Evolutionary conservation across 192 early-diverging fungal species (phyloP).

Genomic region (Pilobolus umbonatus): DNA sequence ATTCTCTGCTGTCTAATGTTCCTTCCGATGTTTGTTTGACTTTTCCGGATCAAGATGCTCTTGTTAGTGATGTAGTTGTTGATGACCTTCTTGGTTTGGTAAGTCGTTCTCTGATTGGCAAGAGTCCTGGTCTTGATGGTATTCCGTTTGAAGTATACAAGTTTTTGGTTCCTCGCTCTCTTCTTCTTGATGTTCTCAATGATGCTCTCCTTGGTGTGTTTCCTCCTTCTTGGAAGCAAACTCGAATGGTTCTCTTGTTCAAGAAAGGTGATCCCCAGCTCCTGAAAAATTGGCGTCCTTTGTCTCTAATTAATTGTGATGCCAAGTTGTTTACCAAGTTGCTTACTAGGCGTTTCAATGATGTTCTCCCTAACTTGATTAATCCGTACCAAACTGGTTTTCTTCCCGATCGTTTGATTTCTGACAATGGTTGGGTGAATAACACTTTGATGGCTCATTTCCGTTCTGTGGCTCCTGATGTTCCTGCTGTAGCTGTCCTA

Average conservation of each 20-base stretch:
- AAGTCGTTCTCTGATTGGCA: not conserved
- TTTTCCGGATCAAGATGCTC: too few relatives aligned
- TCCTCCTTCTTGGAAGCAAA: not conserved
- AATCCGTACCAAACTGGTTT: constrained; percentile 20
- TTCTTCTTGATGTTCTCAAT: not conserved
- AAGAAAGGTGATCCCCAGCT: constrained; percentile 24
- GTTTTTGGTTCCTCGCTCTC: not conserved
- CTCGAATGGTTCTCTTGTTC: constrained; percentile 18
- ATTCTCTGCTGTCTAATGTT: not conserved
- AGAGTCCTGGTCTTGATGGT: constrained; percentile 13
- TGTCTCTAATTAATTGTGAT: constrained; percentile 21
- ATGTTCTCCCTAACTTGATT: not conserved
- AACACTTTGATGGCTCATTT: not conserved
- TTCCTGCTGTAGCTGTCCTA: not conserved
- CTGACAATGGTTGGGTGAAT: constrained; percentile 13
- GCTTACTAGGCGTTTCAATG: not conserved
- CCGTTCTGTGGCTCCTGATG: not conserved
- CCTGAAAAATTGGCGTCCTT: constrained; percentile 16
- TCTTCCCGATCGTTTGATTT: constrained; percentile 3
- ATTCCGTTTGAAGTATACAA: not conserved
- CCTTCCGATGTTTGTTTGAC: not conserved
- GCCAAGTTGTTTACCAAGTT: constrained; percentile 16
- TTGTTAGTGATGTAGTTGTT: not conserved
- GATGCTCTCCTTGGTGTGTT: not conserved
- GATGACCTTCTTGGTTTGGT: not conserved